Evolutionary conservation across 371 early-diverging fungal genomes (phyloP), one percentile per base, ranked within the genome.

Genomic region (Rozella allomycis): DNA sequence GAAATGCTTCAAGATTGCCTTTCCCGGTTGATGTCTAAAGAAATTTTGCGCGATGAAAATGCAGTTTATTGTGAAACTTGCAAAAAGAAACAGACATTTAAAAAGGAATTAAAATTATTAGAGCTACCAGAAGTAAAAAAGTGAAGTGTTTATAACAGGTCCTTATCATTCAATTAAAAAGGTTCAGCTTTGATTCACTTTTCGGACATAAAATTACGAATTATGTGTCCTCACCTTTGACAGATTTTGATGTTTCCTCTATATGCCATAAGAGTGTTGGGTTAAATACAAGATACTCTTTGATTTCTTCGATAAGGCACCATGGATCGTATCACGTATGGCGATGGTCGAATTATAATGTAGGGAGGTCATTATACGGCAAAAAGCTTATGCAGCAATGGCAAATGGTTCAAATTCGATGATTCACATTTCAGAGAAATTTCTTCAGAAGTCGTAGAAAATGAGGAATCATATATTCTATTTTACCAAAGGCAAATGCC

Each of bases 361-460:
- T 51, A 47, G 13, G 61, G 61, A 1, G 60, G 60, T 39, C 60
- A 57, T 30, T 39, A 55, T 43, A 56, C 55, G 11, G 35, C 30
- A 23, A 18, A 37, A n/a, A 35, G 7, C 8, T 7, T 32, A 6
- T 22, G 10, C 9, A 29, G 17, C 20, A 23, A 42, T 19, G 26
- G 25, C 16, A 25, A 16, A 16, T 45, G 45, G 45, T 45, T 43
- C 30, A 35, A 45, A 19, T 25, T 43, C 29, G 43, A 43, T 22
- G 45, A 45, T 26, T 12, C 17, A 5, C 22, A 19, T 9, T 14
- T 16, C 9, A 23, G 20, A 13, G 16, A 25, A 4, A 27, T 31
- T 8, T 21, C 34, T 17, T 23, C 12, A 12, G 26, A 37, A 2
- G 18, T 10, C 14, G 25, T 42, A 4, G n/a, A 22, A 13, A 14